Base-by-base conservation (phyloP, 495 filamentous ascomycete species). In the Aspergillus cavernicola region DNA sequence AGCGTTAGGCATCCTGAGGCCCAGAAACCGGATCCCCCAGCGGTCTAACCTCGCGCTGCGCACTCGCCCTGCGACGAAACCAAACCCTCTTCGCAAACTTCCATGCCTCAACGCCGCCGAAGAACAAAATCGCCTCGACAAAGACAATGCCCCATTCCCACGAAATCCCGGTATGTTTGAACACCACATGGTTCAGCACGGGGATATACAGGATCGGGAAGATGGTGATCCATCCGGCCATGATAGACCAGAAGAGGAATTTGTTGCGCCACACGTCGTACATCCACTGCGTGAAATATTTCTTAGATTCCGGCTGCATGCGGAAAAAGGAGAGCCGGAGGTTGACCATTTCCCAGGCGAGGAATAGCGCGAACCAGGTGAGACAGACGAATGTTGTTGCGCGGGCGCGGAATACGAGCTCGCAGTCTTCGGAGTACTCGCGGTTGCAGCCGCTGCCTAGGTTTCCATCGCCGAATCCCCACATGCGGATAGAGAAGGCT, bases 311-410 rank as follows among this genome's bases (percentile, higher is more conserved):
- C 0, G 81, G 76, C 54, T 80, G 75, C 79, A 84, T 83, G 53
- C 70, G 68, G 71, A 86, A 87, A 63, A 87, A 80, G 4, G 76
- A 80, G 19, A 80, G 77, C 6, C 81, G 79, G 63, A 85, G 71
- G 52, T 84, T 74, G 5, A 85, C 72, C 73, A 85, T 83, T 62
- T 86, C 84, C 85, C 86, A 88, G 1, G 85, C 86, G 19, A 86
- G 73, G 69, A 89, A 85, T n/a, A 88, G 75, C 2, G 85, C 82
- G 57, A 87, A 85, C 84, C 85, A 89, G 2, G 87, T 89, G 37
- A 90, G 73, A 48, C 82, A 85, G 10, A 83, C 84, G 59, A 86
- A 90, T 0, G 81, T 84, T 6, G 86, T 84, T 5, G 86, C 85
- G 8, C 86, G 81, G 4, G 86, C 86, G 11, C 82, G 82, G 72